Base-by-base conservation (phyloP, 805 yeast genomes). In the Ogataea methylovora region DNA sequence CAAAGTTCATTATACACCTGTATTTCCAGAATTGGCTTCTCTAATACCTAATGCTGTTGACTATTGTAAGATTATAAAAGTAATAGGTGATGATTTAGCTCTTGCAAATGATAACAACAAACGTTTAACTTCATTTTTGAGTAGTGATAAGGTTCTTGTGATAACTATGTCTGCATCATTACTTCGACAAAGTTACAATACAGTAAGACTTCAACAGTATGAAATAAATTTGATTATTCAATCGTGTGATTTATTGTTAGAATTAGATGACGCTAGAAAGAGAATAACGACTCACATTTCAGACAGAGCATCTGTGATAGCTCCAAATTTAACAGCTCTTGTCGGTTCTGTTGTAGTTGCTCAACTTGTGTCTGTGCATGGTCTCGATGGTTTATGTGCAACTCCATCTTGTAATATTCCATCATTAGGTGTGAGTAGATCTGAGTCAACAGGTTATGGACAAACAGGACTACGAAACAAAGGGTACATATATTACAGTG, bases 321-420 rank as follows among this genome's bases (percentile, higher is more conserved):
- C 95, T 0, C 98, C 97, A 2, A 90, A 92, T 52, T 57, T 84
- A 2, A 66, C 84, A 3, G 74, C 74, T 0, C 60, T 92, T 7
- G 65, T 90, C 2, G 94, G 95, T 0, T 63, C 94, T 0, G 61
- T 70, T 5, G 71, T 83, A 0, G 74, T 95, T 0, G 80, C 94
- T 0, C 84, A 82, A 45, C 56, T 92, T 13, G 58, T 90, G 17
- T 71, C 84, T 1, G 64, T 71, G 13, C 94, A 94, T 2, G 86
- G 94, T 0, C 54, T 90, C 4, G 60, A 60, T 10, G 78, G 73
- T 6, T 58, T 90, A 8, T 74, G 86, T 3, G 60, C 56, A 21
- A 73, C 84, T 0, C 95, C 96, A 0, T 69, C 95, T 4, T 84
- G 97, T 47, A 90, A 90, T 50, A 48, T 90, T 16, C 77, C 95